Base-by-base conservation (phyloP, 116 monocot genomes). In the Iris pallida region DNA sequence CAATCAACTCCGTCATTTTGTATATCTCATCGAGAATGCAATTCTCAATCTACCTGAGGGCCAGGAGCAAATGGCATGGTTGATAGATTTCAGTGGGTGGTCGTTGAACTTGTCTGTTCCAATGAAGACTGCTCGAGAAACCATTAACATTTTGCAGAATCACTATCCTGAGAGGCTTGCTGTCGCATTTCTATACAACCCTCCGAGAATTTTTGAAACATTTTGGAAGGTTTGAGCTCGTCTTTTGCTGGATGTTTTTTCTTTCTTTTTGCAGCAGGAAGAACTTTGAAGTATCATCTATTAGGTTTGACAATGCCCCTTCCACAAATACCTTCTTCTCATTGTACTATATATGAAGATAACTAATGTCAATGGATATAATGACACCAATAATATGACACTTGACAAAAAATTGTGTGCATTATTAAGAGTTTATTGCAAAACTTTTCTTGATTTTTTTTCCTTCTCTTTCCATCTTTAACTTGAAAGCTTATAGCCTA, bases 41-140 rank as follows among this genome's bases (percentile, higher is more conserved):
- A 77, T 85, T 14, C 63, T 83, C 42, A 87, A 85, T 72, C 55
- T 90, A 17, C 85, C 90, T 16, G 83, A 83, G 48, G 83, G 60
- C 6, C 94, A 88, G 71, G 90, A 94, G 72, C 87, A 94, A 20
- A 94, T 94, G 90, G 79, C 90, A 16, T 94, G 94, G 90, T 48
- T 94, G 63, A 83, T 90, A 55, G 90, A 94, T 64, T 90, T 88
- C 66, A 81, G 68, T 58, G 90, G 90, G 13, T 94, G 90, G 90
- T 85, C 90, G 7, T n/a, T 94, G 55, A 81, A 56, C 48, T 81
- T 79, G 56, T 68, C 88, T 9, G 75, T 79, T 30, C 90, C 90
- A 0, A 81, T 90, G 20, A 90, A 80, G 53, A 83, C 85, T 65
- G 83, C 90, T 15, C 62, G 81, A 61, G 94, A 94, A 48, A 68